Evolutionary conservation across 768 basidiomycete species (phyloP).

Genomic region (Phlebiopsis flavidoalba): DNA sequence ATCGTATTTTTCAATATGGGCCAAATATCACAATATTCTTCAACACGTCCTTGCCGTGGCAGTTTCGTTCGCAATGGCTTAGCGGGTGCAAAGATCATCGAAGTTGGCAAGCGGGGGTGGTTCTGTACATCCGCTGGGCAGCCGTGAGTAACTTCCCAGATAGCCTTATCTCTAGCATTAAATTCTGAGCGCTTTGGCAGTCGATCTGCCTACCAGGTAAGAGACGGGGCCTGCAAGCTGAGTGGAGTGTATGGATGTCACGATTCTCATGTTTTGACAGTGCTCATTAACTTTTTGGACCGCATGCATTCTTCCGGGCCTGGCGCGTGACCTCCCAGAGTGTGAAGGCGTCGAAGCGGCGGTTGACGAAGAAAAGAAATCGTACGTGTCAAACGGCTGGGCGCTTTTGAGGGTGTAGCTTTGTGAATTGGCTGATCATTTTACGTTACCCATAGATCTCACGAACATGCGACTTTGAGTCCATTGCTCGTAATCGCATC

Average conservation of each 20-base stretch:
- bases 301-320: constrained; percentile 75
- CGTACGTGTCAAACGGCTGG: constrained; percentile 28
- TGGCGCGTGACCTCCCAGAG: constrained; percentile 65
- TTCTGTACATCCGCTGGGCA: constrained; percentile 63
- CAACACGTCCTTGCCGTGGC: constrained; percentile 58
- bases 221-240: background rate
- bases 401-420: background rate
- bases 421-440: background rate
- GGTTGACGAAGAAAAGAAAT: constrained; percentile 38
- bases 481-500: constrained; percentile 64
- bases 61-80: constrained; percentile 75
- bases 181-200: constrained; percentile 27
- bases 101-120: constrained; percentile 60
- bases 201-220: constrained; percentile 71
- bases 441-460: constrained; percentile 23
- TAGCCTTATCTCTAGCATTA: background rate
- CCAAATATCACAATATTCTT: constrained; percentile 78
- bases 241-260: background rate
- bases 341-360: constrained; percentile 45
- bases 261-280: constrained; percentile 25
- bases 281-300: constrained; percentile 78
- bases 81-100: constrained; percentile 60
- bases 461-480: constrained; percentile 54
- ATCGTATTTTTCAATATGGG: constrained; percentile 25
- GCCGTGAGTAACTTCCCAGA: constrained; percentile 36